Conservation (phyloP, 139 green algal species). For the Diplosphaera chodatii region DNA sequence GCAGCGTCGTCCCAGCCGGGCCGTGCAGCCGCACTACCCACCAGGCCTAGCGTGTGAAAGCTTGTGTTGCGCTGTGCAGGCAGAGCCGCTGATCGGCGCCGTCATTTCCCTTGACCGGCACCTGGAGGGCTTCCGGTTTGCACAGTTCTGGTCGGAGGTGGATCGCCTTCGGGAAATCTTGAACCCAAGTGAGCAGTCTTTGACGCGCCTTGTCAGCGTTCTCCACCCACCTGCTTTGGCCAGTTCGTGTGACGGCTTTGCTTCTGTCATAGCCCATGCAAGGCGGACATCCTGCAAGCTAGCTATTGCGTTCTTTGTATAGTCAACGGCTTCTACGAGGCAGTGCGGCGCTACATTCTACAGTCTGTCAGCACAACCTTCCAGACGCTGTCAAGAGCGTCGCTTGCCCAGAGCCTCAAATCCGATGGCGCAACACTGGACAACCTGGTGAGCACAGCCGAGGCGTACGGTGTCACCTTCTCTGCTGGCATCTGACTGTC, state of each 20-base stretch:
- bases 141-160: slow-evolving; percentile 36
- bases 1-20: too few species aligned
- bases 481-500: neutral
- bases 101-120: slow-evolving; percentile 36
- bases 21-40: too few species aligned
- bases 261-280: too few species aligned
- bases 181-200: slow-evolving; percentile 3
- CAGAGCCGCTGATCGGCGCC: slow-evolving; percentile 27
- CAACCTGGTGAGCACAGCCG: slow-evolving; percentile 36
- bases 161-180: slow-evolving; percentile 24
- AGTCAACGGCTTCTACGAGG: slow-evolving; percentile 46
- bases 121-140: slow-evolving; percentile 27
- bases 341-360: slow-evolving; percentile 37
- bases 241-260: too few species aligned
- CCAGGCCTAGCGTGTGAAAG: too few species aligned
- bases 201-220: too few species aligned
- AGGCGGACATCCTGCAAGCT: neutral
- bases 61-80: too few species aligned
- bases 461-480: too few species aligned
- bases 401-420: slow-evolving; percentile 40
- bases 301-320: neutral
- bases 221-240: too few species aligned
- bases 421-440: slow-evolving; percentile 31
- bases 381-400: slow-evolving; percentile 30
- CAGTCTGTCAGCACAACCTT: slow-evolving; percentile 41